Base-by-base conservation (phyloP, 2,329 filamentous ascomycete species). In the Penicillium psychrosexuale region DNA sequence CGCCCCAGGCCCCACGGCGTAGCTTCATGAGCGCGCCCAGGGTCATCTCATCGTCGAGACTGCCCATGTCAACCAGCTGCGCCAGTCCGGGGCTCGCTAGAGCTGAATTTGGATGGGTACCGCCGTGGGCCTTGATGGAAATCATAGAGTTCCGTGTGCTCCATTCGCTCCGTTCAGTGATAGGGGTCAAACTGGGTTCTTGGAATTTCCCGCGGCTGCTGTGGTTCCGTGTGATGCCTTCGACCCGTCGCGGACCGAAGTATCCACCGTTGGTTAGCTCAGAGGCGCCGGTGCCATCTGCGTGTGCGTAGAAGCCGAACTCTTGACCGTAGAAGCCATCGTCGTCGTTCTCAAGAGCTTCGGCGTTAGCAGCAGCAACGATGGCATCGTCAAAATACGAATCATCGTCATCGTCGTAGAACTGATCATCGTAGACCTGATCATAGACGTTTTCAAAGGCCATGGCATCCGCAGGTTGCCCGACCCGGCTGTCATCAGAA, bases 311-410 rank as follows among this genome's bases (percentile, higher is more conserved):
- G 72, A 99, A 99, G 0, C 91, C 92, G 68, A 99, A 99, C 70
- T 99, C 94, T 63, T 91, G 88, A 0, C 94, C 94, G 68, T 99
- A 99, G 77, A 94, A 95, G 0, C 91, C 93, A 60, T 97, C 93
- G 7, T 87, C 87, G 67, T 99, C 94, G 62, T 91, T 92, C 43
- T 94, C 93, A 8, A 99, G 80, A 1, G 89, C 94, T 69, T 94
- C 92, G 0, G 93, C 92, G 64, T 99, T 99, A 5, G 94, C 94
- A 55, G 91, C 94, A 0, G 92, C 93, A 57, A 99, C 95, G 64
- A 97, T 94, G 31, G 86, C 85, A 64, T 97, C 92, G 61, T 97
- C 91, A 56, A 90, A 89, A 47, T 89, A 81, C 42, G 87, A 84
- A 56, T 84, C 83, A 59, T 87, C 83, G 56, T 86, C 84, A 61